Evolutionary conservation across 805 yeast genomes (phyloP), one percentile per base, ranked within the genome.

Genomic region (Priceomyces carsonii): DNA sequence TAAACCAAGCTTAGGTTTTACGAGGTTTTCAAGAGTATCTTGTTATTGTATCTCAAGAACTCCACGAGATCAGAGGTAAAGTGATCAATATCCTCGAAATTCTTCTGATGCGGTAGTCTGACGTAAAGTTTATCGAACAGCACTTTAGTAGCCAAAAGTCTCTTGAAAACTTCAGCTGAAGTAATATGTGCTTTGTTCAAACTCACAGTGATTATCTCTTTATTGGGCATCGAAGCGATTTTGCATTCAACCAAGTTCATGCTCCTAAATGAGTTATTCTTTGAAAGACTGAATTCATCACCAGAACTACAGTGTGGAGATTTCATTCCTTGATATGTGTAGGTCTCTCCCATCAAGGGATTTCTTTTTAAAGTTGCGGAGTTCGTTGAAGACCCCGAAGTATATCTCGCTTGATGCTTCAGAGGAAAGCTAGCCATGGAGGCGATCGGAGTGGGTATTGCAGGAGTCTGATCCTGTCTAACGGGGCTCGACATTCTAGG

Each of bases 41-140:
- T 55, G 29, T 47, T 53, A 27, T 49, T 40, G 29, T 30, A 26
- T 24, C 44, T 44, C 28, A 60, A 35, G 26, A 36, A 42, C 17
- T 49, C 55, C 23, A 40, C 18, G 9, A 50, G 34, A 23, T 54
- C 46, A n/a, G 51, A 42, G 12, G 50, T 51, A 6, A 51, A 40
- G 10, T 41, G 38, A 29, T 63, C 69, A 25, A 63, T 45, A 35
- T 53, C 57, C 35, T 54, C 57, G 38, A 47, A 63, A 23, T 40
- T 39, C 5, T 37, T 51, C 26, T 33, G 36, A 14, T 53, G 47
- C 3, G 57, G 55, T 14, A 58, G 35, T 24, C 50, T 45, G 18
- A 63, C 53, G 34, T 42, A 55, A 29, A 64, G 47, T 20, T 57
- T 52, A 19, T 45, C 50, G 38, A 46, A 61, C 18, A 50, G 49